phyloP scores from a whole-genome alignment of 139 green algal species.

The Closterium sp. region DNA sequence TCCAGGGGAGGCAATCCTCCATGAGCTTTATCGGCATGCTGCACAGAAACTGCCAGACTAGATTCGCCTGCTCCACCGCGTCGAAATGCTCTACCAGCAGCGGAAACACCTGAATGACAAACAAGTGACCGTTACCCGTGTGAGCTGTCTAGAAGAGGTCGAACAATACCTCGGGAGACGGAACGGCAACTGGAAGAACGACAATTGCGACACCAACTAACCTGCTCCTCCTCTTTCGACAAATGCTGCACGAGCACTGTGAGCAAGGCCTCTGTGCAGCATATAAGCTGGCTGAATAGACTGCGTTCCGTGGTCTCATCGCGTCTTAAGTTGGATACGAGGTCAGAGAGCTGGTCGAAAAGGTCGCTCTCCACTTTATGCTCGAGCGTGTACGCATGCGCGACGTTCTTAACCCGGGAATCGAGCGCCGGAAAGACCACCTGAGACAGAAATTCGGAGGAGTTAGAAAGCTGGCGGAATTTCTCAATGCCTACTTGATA shows the following conservation, averaged over 20 bases:
- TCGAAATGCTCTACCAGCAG: constrained; percentile 87
- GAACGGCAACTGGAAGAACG: neutral
- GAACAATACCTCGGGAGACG: neutral
- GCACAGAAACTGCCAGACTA: constrained; percentile 85
- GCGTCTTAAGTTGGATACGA: constrained; percentile 9
- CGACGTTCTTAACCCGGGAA: constrained; percentile 45
- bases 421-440: constrained; percentile 61
- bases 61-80: constrained; percentile 68
- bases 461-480: neutral
- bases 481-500: neutral
- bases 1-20: constrained; percentile 48
- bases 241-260: constrained; percentile 89
- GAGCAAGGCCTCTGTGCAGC: constrained; percentile 63
- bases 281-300: constrained; percentile 54
- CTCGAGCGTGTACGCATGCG: constrained; percentile 38
- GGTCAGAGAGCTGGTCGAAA: constrained; percentile 79
- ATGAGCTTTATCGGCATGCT: constrained; percentile 80
- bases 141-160: neutral
- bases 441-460: neutral
- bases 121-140: neutral
- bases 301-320: neutral
- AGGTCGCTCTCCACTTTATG: constrained; percentile 69
- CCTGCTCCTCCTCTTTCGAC: constrained; percentile 92
- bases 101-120: constrained; percentile 71
- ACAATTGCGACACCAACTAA: constrained; percentile 4